These are phyloP conservation scores for Ichthyophthirius multifiliis DNA, from an alignment of 169 alveolate species.

Conservation along the genomic window DNA sequence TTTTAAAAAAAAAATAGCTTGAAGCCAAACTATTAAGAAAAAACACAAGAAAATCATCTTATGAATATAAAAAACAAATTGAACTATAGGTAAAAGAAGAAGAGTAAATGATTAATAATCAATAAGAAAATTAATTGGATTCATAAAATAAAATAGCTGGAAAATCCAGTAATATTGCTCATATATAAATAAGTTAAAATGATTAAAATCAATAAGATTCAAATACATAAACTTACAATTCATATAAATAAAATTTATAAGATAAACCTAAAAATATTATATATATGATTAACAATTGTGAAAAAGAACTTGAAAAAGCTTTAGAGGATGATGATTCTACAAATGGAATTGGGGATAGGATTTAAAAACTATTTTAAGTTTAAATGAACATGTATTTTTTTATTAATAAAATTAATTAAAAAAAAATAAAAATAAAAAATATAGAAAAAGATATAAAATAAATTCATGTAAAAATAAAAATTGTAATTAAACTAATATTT, in stretches of 20 bases:
- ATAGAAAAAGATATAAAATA: too few relatives aligned
- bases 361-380: background rate
- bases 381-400: constrained; percentile 7
- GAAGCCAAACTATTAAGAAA: background rate
- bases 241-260: background rate
- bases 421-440: too few relatives aligned
- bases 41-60: background rate
- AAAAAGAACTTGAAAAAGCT: background rate
- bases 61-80: background rate
- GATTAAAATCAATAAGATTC: background rate
- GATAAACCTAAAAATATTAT: background rate
- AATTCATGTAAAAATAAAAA: too few relatives aligned
- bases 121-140: background rate
- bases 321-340: background rate
- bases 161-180: background rate
- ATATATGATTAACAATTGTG: background rate
- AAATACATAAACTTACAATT: background rate
- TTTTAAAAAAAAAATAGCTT: background rate
- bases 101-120: background rate
- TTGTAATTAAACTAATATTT: too few relatives aligned
- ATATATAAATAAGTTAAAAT: background rate
- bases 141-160: background rate
- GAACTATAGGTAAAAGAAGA: background rate
- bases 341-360: background rate
- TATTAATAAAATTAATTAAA: too few relatives aligned